These are phyloP conservation scores for Gynostemma pentaphyllum DNA, from an alignment of 306 rosid species.

Conservation along the genomic window DNA sequence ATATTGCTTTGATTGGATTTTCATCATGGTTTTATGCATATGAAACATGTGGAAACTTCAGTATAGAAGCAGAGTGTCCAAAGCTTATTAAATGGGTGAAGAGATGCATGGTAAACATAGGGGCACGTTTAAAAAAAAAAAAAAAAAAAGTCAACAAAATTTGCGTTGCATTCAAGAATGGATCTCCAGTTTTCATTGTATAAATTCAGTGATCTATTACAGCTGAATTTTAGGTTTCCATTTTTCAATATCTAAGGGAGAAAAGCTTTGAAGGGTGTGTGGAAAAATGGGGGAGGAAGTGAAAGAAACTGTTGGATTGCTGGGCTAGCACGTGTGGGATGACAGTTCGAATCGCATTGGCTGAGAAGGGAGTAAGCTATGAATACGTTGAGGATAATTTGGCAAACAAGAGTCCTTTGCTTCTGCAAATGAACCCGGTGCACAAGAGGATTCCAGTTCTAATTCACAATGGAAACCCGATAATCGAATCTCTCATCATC, in stretches of 20 bases:
- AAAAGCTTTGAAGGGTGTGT: too few species aligned
- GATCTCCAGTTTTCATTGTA: too few species aligned
- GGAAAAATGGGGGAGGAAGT: conserved; percentile 19
- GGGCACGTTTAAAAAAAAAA: too few species aligned
- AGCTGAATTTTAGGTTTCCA: too few species aligned
- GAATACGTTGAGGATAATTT: conserved; percentile 24
- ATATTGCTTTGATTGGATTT: neutral
- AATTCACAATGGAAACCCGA: conserved; percentile 37
- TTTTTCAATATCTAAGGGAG: too few species aligned
- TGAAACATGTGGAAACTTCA: neutral
- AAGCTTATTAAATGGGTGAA: too few species aligned
- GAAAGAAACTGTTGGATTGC: conserved; percentile 11
- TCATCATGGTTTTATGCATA: neutral
- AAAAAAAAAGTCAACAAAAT: too few species aligned
- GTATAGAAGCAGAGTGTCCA: too few species aligned
- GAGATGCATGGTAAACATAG: too few species aligned
- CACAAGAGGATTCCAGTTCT: conserved; percentile 46
- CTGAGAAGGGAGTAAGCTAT: conserved; percentile 22
- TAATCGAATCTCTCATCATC: conserved; percentile 28
- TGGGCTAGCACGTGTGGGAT: conserved; percentile 27
- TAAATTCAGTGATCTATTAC: too few species aligned
- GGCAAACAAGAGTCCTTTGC: conserved; percentile 32
- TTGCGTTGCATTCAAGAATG: too few species aligned
- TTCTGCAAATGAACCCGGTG: conserved; percentile 42
- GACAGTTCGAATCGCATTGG: conserved; percentile 24